Percentiles rank a stretch among this genome's conserved stretches.
Conservation (phyloP, 805 yeast genomes). For the Jamesozyma spencerorum region DNA sequence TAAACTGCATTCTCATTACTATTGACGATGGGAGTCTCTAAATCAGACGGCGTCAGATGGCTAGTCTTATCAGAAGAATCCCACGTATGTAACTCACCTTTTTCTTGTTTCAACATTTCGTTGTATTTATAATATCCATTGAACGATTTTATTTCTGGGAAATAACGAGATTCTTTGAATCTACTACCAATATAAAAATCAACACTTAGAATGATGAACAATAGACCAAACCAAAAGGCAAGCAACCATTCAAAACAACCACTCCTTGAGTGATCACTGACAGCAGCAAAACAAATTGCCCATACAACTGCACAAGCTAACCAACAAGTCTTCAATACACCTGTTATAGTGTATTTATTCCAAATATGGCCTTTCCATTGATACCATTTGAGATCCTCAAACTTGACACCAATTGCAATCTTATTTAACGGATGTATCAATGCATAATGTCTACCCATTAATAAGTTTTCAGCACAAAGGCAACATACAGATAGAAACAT, state of each 20-base stretch:
- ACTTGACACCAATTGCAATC: constrained; percentile 5
- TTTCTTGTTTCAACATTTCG: constrained; percentile 1
- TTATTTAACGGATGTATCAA: constrained; percentile 28
- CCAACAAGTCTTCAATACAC: constrained; percentile 55
- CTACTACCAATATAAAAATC: constrained; percentile 63
- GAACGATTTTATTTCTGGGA: constrained; percentile 22
- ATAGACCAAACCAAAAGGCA: constrained; percentile 74
- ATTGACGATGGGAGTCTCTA: constrained; percentile 20
- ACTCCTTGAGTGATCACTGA: constrained; percentile 37
- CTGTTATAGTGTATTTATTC: constrained; percentile 41
- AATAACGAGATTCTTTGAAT: constrained; percentile 22
- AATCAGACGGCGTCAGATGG: constrained; percentile 12
- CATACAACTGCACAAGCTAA: constrained; percentile 51
- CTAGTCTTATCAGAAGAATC: too few relatives aligned
- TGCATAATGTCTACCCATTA: constrained; percentile 40
- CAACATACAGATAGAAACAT: constrained; percentile 45
- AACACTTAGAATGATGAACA: constrained; percentile 51
- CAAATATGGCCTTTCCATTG: constrained; percentile 31
- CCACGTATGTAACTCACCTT: too few relatives aligned
- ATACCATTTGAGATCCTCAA: constrained; percentile 20
- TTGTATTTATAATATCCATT: constrained; percentile 25
- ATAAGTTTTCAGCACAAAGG: constrained; percentile 36
- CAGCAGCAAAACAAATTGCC: constrained; percentile 59
- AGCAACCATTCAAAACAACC: constrained; percentile 79
- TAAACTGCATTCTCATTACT: too few relatives aligned